Base-by-base conservation (phyloP, 768 basidiomycete genomes). In the Suillus brevipes region DNA sequence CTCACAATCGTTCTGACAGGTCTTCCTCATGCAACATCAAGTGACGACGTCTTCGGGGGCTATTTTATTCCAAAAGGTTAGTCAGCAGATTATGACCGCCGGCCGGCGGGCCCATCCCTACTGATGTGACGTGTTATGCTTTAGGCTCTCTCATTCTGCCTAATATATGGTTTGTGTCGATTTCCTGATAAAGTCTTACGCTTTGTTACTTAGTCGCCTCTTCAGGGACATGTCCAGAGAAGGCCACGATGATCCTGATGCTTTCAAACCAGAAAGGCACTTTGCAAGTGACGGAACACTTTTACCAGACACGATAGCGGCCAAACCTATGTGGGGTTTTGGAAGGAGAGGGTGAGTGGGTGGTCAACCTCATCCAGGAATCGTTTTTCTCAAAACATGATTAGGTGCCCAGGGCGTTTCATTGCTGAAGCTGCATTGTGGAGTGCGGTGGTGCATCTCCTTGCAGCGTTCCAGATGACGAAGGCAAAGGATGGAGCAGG, bases 1-100 rank as follows among this genome's bases (percentile, higher is more conserved):
- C 8, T 55, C 31, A 50, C 14, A 6, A 34, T 55, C 20, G 53
- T 20, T 55, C 5, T 20, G 18, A 38, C 49, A 75, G 74, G 74
- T 36, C 40, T 77, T 38, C 74, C 74, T 52, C 75, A 72, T 49
- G 68, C 69, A 66, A 77, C 75, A 23, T 64, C 56, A 20, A 45
- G 67, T 9, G 82, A 85, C 55, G 84, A 85, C 65, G 69, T 77
- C 4, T 85, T 82, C 64, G 76, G 80, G 2, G 83, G 81, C 1
- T 79, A 78, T 65, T 72, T 71, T 52, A 77, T 80, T 45, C 79
- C 80, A 18, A 74, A 75, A 64, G 80, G 79, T 77, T 52, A 37
- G 75, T 4, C 47, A 14, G 8, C 16, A 7, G 4, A 50, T 50
- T 16, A 7, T 28, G 45, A n/a, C 12, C 12, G n/a, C n/a, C 10